Base-by-base conservation (phyloP, 2,329 filamentous ascomycete genomes). In the Ophiosphaerella narmari region DNA sequence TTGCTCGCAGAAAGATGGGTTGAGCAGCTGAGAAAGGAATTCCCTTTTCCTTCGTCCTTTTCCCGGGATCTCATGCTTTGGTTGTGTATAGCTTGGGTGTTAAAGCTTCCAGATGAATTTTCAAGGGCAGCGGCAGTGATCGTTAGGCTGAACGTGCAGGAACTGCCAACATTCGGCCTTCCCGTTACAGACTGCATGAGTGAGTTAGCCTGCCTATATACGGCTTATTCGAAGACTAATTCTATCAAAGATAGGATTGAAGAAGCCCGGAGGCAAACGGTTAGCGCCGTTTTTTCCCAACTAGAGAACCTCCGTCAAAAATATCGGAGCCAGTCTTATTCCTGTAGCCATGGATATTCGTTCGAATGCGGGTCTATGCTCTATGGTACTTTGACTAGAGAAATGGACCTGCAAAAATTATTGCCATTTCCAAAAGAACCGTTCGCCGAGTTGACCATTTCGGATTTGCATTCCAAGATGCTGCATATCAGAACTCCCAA, bases 1-100 rank as follows among this genome's bases (percentile, higher is more conserved):
- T 52, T 74, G 0, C 77, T 76, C 39, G 68, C 72, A 1, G 70
- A 76, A 7, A 63, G 65, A 7, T 80, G 79, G 79, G 67, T 78
- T 40, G 47, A 68, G 12, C 4, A 63, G 47, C 5, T 66, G 6
- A 46, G 14, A 7, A 26, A 38, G 11, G 26, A 8, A 1, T 9
- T 36, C 8, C 34, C 50, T 1, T 14, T 59, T 4, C 61, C 60
- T 7, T 24, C 33, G 3, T 24, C 16, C 3, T 61, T 58, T 29
- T 16, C 41, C 11, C 52, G 59, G n/a, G 55, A 66, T 4, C 16
- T 63, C 8, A 47, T 67, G n/a, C 36, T 65, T 5, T 68, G 63
- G 63, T 59, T 68, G 33, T 52, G 46, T 8, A 40, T 67, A 2
- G 43, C 63, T 1, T 61, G 52, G 50, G 55, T 66, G 1, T 66